Percentiles rank a stretch among this genome's conserved stretches.
Evolutionary conservation across 306 rosid species (phyloP).

Genomic region (Echinosophora koreensis): DNA sequence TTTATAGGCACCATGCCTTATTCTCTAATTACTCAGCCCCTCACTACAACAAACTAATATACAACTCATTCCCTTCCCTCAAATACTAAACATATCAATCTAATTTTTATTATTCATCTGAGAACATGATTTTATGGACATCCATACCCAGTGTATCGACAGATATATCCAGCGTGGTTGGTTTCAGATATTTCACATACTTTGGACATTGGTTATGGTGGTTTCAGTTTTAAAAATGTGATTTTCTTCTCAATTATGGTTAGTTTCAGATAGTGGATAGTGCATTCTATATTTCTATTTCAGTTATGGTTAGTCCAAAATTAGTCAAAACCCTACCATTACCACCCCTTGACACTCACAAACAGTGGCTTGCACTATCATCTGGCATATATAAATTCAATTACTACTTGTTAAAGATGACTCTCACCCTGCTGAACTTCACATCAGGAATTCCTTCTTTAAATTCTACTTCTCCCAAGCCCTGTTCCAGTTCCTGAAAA

Average conservation of each 20-base stretch:
- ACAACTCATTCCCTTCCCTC: no score
- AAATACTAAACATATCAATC: neutral
- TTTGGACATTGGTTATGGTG: neutral
- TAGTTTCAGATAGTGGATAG: conserved; percentile 19
- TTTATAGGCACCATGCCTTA: no score
- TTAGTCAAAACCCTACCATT: conserved; percentile 6
- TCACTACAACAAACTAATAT: no score
- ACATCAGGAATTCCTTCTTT: conserved; percentile 93
- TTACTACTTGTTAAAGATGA: conserved; percentile 43
- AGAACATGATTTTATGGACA: neutral
- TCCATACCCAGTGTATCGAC: neutral
- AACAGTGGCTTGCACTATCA: conserved; percentile 28
- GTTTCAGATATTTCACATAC: conserved; percentile 7
- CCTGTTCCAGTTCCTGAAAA: conserved; percentile 91
- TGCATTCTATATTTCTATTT: conserved; percentile 38
- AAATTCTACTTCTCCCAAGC: conserved; percentile 87
- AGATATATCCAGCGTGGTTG: conserved; percentile 17
- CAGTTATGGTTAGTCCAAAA: conserved; percentile 21
- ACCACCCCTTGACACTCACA: conserved; percentile 7
- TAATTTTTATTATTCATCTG: conserved; percentile 8
- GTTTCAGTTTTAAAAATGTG: conserved; percentile 19
- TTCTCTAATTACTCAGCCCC: no score
- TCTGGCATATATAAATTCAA: conserved; percentile 24
- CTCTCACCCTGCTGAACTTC: conserved; percentile 92
- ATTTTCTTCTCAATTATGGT: conserved; percentile 6